Evolutionary conservation across 805 yeast species (phyloP), one percentile per base, ranked within the genome.

Genomic region (Lachancea meyersii): DNA sequence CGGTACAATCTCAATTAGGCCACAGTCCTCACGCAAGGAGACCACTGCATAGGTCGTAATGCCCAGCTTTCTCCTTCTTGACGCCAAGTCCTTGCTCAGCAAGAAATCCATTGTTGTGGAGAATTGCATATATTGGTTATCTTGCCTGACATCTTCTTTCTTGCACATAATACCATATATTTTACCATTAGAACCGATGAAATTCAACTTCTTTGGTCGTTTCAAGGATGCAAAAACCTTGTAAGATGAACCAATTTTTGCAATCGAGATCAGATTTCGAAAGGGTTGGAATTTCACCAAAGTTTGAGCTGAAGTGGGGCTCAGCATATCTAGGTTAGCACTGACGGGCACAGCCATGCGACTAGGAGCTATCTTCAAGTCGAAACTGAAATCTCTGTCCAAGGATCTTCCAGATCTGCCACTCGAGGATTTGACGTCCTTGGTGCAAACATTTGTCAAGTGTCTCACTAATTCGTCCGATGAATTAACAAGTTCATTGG

Each of bases 81-180:
- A 80, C 37, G 82, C 95, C 11, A 74, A 71, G 54, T 83, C 84
- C 16, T 73, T 72, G 17, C 69, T 63, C 43, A 93, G 67, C 23
- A 93, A 59, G 50, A 86, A 76, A 57, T 89, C 89, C 61, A 93
- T 79, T 63, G 88, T 82, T 1, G 86, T 78, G 0, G 97, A 86
- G 53, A 93, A 82, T 53, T 94, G 72, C 84, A 88, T 84, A 40
- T 91, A 77, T 53, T 95, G 84, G 3, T 96, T 93, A 68, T 94
- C 99, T 57, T 94, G 94, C 49, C 97, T 69, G 16, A 94, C 80
- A 65, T 93, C 98, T 63, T 93, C 99, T 48, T 79, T 75, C 57
- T 93, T 93, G 53, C 95, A 81, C 65, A 93, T 72, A 13, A 93
- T 71, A 16, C 82, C 75, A 58, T 89, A 89, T 1, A 68, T 61